A percentile compares a stretch with the other conserved stretches of the same genome.
phyloP scores from a whole-genome alignment of 2,329 filamentous ascomycete genomes.

The Pestalotiopsis fici region DNA sequence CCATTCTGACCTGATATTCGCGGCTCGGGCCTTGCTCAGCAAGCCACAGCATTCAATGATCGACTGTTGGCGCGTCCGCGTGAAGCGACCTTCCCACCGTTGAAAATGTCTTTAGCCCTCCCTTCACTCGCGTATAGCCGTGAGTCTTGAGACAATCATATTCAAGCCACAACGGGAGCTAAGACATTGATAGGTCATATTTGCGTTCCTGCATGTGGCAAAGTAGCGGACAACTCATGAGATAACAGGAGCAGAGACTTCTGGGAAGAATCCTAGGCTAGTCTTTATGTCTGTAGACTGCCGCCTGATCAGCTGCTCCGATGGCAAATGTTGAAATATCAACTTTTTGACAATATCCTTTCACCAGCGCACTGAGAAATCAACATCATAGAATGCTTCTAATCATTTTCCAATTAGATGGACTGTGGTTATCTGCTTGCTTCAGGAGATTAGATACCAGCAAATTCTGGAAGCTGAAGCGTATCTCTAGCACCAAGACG shows the following conservation, averaged over 20 bases:
- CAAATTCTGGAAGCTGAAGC: not conserved
- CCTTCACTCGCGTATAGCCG: not conserved
- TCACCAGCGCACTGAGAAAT: no score
- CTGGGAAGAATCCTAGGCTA: no score
- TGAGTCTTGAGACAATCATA: not conserved
- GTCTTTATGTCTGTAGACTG: no score
- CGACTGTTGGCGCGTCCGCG: not conserved
- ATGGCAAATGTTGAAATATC: no score
- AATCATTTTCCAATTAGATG: not conserved
- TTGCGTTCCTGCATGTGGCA: not conserved
- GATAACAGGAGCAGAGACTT: no score
- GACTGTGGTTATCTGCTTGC: not conserved
- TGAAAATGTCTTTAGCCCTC: not conserved
- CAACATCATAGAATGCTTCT: no score
- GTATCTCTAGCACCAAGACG: not conserved
- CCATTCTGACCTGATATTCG: not conserved
- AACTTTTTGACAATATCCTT: no score
- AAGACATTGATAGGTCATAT: not conserved
- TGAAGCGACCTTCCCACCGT: not conserved
- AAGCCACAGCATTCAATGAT: not conserved
- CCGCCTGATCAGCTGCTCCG: no score
- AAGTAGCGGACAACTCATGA: not conserved
- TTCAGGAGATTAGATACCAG: not conserved
- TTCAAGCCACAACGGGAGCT: not conserved
- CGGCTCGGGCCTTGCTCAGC: not conserved